phyloP scores from a whole-genome alignment of 2,329 filamentous ascomycete genomes.

The Clonostachys rosea region DNA sequence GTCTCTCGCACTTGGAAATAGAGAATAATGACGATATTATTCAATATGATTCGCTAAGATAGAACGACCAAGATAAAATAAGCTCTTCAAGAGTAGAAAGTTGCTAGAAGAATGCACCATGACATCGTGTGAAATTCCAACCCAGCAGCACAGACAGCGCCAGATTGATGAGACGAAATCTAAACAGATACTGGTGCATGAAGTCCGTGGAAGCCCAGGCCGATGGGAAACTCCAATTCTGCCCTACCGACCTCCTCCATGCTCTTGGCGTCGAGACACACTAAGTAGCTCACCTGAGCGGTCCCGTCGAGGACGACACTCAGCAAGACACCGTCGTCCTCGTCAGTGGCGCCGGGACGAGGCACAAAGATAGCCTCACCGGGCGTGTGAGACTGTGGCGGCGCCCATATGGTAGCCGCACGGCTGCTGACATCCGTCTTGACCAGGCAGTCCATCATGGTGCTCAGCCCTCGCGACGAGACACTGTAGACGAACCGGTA shows the following conservation, averaged over 20 bases:
- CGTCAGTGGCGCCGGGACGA: conserved; percentile 31
- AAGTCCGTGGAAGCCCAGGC: conserved; percentile 61
- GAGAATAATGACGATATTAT: too few relatives aligned
- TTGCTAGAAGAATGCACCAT: too few relatives aligned
- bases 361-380: conserved; percentile 66
- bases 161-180: too few relatives aligned
- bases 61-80: too few relatives aligned
- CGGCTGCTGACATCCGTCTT: conserved; percentile 60
- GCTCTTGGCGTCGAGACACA: conserved; percentile 59
- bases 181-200: conserved; percentile 23
- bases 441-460: conserved; percentile 56
- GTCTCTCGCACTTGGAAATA: too few relatives aligned
- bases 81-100: too few relatives aligned
- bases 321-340: conserved; percentile 61
- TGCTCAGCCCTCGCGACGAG: conserved; percentile 50
- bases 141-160: too few relatives aligned
- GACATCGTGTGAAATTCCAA: too few relatives aligned
- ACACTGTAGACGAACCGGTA: conserved; percentile 60
- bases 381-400: conserved; percentile 55
- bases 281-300: conserved; percentile 55
- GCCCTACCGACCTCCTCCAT: conserved; percentile 62
- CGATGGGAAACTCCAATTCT: conserved; percentile 55
- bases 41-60: too few relatives aligned
- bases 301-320: conserved; percentile 60
- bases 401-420: conserved; percentile 51